Conservation (phyloP, 768 basidiomycete species). For the Tephrocybe rancida region DNA sequence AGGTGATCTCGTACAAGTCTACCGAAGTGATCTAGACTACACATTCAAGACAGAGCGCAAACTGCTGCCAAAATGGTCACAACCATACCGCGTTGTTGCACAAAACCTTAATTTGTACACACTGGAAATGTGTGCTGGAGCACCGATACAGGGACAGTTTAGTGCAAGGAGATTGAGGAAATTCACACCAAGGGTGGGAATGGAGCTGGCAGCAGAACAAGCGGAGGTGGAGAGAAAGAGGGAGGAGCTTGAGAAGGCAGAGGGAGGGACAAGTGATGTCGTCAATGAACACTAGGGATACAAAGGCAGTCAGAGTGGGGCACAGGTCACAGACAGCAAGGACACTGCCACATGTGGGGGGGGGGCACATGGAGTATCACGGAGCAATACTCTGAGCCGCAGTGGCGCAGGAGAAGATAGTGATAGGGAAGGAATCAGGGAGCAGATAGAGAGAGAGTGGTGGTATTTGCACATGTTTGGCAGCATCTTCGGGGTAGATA, state of each 20-base stretch:
- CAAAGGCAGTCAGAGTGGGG: not conserved
- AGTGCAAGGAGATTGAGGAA: conserved; percentile 15
- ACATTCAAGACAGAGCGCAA: conserved; percentile 20
- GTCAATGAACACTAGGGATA: not conserved
- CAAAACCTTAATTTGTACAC: conserved; percentile 22
- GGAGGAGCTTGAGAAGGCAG: not conserved
- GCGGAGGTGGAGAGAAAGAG: not conserved
- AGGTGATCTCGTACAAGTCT: conserved; percentile 11
- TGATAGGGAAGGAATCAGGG: too few relatives aligned
- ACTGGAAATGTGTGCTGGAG: conserved; percentile 18
- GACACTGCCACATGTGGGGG: not conserved
- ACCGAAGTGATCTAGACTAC: conserved; percentile 7
- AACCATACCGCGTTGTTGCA: conserved; percentile 16
- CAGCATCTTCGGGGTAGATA: too few relatives aligned
- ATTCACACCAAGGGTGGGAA: conserved; percentile 22
- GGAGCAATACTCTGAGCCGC: too few relatives aligned
- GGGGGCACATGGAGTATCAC: not conserved
- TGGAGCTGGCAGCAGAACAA: conserved; percentile 17
- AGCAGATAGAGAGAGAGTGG: too few relatives aligned
- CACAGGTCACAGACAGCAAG: not conserved
- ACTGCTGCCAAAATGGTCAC: conserved; percentile 29
- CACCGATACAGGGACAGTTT: conserved; percentile 13
- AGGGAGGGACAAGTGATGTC: not conserved
- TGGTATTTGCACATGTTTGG: too few relatives aligned
- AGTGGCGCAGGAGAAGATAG: too few relatives aligned